Percentiles rank a stretch among this genome's conserved stretches.
Evolutionary conservation across 805 yeast species (phyloP).

Genomic region (Starmera quercuum): DNA sequence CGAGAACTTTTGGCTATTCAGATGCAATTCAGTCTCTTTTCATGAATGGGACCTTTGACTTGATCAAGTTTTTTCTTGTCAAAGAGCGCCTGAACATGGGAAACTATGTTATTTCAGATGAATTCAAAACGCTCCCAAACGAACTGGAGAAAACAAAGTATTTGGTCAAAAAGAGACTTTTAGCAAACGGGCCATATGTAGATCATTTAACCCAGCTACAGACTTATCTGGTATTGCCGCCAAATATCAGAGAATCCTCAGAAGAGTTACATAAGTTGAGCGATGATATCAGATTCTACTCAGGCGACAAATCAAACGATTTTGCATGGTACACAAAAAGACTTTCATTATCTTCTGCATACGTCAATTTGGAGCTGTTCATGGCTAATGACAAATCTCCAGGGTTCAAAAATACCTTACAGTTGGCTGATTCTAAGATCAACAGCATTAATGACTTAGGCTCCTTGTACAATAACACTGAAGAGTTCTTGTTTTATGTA

Average conservation of each 20-base stretch:
- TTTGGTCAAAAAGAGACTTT: constrained; percentile 39
- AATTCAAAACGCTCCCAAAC: constrained; percentile 22
- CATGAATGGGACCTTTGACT: constrained; percentile 37
- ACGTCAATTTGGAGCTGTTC: constrained; percentile 69
- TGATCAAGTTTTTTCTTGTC: constrained; percentile 49
- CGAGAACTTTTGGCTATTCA: constrained; percentile 39
- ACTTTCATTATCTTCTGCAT: constrained; percentile 57
- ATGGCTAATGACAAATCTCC: constrained; percentile 68
- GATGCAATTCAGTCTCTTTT: constrained; percentile 42
- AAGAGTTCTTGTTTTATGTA: constrained; percentile 72
- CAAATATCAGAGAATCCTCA: constrained; percentile 47
- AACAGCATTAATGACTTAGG: constrained; percentile 47
- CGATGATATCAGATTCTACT: constrained; percentile 75
- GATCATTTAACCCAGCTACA: constrained; percentile 30
- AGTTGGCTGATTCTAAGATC: constrained; percentile 57
- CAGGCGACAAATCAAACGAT: constrained; percentile 76
- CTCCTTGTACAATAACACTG: constrained; percentile 51
- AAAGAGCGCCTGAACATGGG: constrained; percentile 39
- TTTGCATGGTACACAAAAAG: constrained; percentile 93
- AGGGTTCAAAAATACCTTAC: constrained; percentile 47
- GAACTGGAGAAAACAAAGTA: constrained; percentile 37
- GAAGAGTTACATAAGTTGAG: constrained; percentile 66
- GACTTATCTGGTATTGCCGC: constrained; percentile 57
- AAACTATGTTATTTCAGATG: constrained; percentile 21
- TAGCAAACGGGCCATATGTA: constrained; percentile 32